Evolutionary conservation across 805 yeast species (phyloP), one percentile per base, ranked within the genome.

Genomic region (Trichomonascus vanleenenianus): DNA sequence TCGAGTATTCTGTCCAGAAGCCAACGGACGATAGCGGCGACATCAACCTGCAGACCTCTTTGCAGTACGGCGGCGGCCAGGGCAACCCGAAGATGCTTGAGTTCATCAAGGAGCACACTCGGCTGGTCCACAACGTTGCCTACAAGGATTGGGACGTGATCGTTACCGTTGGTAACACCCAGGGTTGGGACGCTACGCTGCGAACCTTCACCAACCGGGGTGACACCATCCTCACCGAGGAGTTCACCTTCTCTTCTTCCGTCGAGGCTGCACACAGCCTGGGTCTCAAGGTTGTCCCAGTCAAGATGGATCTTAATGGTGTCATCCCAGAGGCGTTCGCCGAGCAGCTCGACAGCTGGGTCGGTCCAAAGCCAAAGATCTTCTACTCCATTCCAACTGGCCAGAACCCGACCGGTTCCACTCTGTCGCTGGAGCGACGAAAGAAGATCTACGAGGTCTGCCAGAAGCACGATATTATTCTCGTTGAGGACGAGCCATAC

Each of bases 391-490:
- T 91, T 57, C 83, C 93, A 54, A 93, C 97, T 7, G 98, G 98
- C 51, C 97, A 93, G 71, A 91, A 91, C 74, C 98, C 98, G 52
- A 89, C 97, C 15, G 98, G 98, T 33, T 81, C 95, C 2, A 84
- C 87, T 19, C 71, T 93, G 57, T 71, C 83, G 31, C 67, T 59
- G 22, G 89, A 85, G 58, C 80, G 97, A 70, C 85, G 96, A 69
- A 63, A 67, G 50, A 77, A 74, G 46, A 75, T 93, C 54, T 89
- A 88, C 67, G 74, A 76, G 50, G 61, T 91, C 51, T 91, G 95
- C 31, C 81, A 78, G 61, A 81, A 86, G 69, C 84, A 88, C 64
- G 96, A 93, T 67, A 74, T 91, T 61, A 58, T 91, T 46, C 81
- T 91, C 55, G 64, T 91, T 43, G 98, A 91, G 70, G 98, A 91